A percentile compares a stretch with the other conserved stretches of the same genome.
Evolutionary conservation across 176 grass and related monocot genomes (phyloP).

Genomic region (sorghum (Sorghum bicolor)): DNA sequence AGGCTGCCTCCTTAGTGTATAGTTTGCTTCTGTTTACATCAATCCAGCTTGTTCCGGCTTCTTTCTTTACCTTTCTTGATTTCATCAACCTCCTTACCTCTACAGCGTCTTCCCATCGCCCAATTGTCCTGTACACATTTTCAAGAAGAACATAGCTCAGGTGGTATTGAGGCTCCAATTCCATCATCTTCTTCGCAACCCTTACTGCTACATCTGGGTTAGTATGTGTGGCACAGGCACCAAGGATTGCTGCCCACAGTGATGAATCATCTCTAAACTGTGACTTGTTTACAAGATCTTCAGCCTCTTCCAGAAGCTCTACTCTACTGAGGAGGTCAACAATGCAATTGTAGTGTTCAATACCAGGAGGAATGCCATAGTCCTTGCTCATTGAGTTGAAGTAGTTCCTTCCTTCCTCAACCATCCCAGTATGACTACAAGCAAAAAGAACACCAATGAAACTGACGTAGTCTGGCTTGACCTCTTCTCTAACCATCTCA

Average conservation of each 20-base stretch:
- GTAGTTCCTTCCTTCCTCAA: constrained; percentile 64
- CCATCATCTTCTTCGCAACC: constrained; percentile 81
- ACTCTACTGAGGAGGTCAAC: constrained; percentile 85
- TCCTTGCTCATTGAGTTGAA: constrained; percentile 66
- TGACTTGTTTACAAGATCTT: constrained; percentile 70
- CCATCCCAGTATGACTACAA: constrained; percentile 73
- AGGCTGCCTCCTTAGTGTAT: not conserved
- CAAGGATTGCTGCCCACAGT: constrained; percentile 71
- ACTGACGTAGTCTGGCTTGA: constrained; percentile 64
- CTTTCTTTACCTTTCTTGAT: constrained; percentile 62
- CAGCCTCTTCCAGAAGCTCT: constrained; percentile 79
- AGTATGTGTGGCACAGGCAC: constrained; percentile 63
- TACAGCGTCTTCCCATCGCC: constrained; percentile 67
- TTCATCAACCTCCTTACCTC: constrained; percentile 71
- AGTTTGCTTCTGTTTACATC: constrained; percentile 35
- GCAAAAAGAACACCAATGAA: constrained; percentile 80
- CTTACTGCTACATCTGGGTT: constrained; percentile 58
- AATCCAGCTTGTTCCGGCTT: constrained; percentile 64
- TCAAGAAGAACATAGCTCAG: constrained; percentile 86
- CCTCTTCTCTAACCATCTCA: constrained; percentile 55
- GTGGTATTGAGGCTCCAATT: constrained; percentile 64
- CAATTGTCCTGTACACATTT: constrained; percentile 82
- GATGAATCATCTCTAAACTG: constrained; percentile 51
- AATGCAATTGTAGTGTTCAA: constrained; percentile 91
- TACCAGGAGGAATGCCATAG: constrained; percentile 51